phyloP scores from a whole-genome alignment of 352 stramenopile genomes.

The Pilasporangium apinafurcum region DNA sequence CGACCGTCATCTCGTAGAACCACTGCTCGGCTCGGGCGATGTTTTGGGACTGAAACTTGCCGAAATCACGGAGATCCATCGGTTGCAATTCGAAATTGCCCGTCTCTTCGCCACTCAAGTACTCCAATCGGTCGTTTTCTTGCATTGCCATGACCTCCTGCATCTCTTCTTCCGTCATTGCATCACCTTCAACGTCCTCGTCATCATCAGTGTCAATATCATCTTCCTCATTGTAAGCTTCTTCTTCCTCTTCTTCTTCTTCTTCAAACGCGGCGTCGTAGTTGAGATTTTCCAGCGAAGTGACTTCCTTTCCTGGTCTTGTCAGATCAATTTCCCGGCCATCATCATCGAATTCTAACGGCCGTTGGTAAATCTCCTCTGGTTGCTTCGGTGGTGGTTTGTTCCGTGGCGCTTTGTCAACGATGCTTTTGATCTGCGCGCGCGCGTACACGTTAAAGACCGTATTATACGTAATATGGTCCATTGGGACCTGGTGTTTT shows the following conservation, averaged over 20 bases:
- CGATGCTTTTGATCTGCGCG: slow-evolving; percentile 58
- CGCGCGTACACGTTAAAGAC: slow-evolving; percentile 78
- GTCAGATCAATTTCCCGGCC: slow-evolving; percentile 68
- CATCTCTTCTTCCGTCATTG: slow-evolving; percentile 27
- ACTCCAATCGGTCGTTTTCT: slow-evolving; percentile 18
- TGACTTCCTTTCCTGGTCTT: slow-evolving; percentile 53
- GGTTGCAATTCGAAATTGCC: slow-evolving; percentile 38
- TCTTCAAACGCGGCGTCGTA: slow-evolving; percentile 62
- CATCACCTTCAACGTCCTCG: slow-evolving; percentile 14
- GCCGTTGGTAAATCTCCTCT: slow-evolving; percentile 58
- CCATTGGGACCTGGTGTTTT: slow-evolving; percentile 56
- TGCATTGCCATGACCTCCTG: slow-evolving; percentile 27
- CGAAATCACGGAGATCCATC: slow-evolving; percentile 66
- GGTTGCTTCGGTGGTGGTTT: slow-evolving; percentile 17
- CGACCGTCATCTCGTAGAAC: slow-evolving; percentile 56
- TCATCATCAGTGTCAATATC: slow-evolving; percentile 33
- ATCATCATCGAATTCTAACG: slow-evolving; percentile 70
- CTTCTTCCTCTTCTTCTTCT: slow-evolving; percentile 37
- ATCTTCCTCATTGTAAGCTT: slow-evolving; percentile 31
- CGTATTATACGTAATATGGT: slow-evolving; percentile 64
- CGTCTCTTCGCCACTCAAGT: slow-evolving; percentile 27
- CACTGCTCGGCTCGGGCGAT: slow-evolving; percentile 56
- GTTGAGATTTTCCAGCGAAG: slow-evolving; percentile 52
- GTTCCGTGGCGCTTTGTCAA: slow-evolving; percentile 64
- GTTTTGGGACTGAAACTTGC: slow-evolving; percentile 60